Conservation (phyloP, 768 basidiomycete genomes). For the Lyophyllum semitale region DNA sequence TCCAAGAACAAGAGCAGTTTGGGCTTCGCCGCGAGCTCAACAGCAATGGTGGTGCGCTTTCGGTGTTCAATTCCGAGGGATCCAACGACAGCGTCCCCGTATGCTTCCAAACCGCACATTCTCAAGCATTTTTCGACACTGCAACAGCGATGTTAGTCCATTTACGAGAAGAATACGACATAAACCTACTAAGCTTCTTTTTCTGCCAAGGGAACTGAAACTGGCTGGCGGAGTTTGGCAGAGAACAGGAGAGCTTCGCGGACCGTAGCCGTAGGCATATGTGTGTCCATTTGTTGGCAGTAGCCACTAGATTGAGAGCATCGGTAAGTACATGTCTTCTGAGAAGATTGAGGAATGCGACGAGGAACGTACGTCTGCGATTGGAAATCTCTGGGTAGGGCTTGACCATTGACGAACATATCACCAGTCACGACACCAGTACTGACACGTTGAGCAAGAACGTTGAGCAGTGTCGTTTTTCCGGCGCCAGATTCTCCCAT, state of each 20-base stretch:
- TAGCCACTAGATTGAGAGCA: slow-evolving; percentile 48
- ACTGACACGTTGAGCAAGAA: slow-evolving; percentile 37
- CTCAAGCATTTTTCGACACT: slow-evolving; percentile 17
- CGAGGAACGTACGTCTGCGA: slow-evolving; percentile 43
- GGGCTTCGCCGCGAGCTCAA: slow-evolving; percentile 87
- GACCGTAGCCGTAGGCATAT: slow-evolving; percentile 73
- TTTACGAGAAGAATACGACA: background rate
- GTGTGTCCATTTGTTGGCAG: slow-evolving; percentile 85
- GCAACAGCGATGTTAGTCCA: background rate
- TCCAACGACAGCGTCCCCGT: slow-evolving; percentile 70
- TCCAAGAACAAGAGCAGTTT: slow-evolving; percentile 83
- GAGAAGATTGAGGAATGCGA: background rate
- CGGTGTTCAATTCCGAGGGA: slow-evolving; percentile 69
- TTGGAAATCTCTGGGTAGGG: slow-evolving; percentile 44
- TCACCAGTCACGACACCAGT: slow-evolving; percentile 40
- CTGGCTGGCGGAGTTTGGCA: slow-evolving; percentile 76
- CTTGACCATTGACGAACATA: slow-evolving; percentile 41
- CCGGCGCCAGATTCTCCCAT: slow-evolving; percentile 52
- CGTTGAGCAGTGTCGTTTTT: slow-evolving; percentile 48
- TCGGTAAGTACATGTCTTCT: background rate
- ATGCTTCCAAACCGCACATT: slow-evolving; percentile 67
- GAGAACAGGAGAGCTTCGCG: slow-evolving; percentile 82
- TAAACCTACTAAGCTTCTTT: slow-evolving; percentile 75
- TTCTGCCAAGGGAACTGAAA: slow-evolving; percentile 62
- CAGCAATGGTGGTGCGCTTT: slow-evolving; percentile 85